These are phyloP conservation scores for Schoenoplectus tabernaemontani DNA, from an alignment of 202 grass and related monocot species.

Conservation along the genomic window DNA sequence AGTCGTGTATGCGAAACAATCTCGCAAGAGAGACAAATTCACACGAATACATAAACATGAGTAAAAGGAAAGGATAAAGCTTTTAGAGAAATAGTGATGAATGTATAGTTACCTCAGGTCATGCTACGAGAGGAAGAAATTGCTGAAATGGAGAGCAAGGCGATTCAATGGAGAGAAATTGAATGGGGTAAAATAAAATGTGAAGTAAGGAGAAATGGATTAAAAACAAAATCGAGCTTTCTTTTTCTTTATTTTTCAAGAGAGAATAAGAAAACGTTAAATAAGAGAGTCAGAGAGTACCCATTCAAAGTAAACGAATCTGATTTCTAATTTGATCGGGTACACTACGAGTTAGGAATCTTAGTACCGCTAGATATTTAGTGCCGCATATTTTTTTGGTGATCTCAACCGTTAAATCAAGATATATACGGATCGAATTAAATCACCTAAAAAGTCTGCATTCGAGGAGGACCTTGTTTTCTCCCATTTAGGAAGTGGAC, in stretches of 20 bases:
- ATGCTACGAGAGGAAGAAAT: slow-evolving; percentile 7
- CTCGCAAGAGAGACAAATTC: neutral
- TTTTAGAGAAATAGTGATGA: neutral
- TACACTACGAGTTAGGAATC: neutral
- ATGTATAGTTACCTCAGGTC: slow-evolving; percentile 17
- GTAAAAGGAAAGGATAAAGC: neutral
- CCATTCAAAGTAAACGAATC: slow-evolving; percentile 10
- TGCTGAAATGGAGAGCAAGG: neutral
- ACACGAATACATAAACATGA: neutral
- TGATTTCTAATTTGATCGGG: slow-evolving; percentile 12
- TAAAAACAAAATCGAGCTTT: slow-evolving; percentile 10
- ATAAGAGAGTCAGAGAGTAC: no score
- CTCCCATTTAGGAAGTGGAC: neutral
- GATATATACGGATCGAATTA: neutral
- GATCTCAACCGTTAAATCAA: neutral
- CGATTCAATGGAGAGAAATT: slow-evolving; percentile 9
- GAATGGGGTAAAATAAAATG: slow-evolving; percentile 4
- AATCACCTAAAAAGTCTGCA: neutral
- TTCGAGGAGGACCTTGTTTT: neutral
- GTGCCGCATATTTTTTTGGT: neutral
- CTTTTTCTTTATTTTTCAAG: neutral
- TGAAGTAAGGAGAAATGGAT: slow-evolving; percentile 17
- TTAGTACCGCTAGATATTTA: neutral
- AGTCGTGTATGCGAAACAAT: neutral
- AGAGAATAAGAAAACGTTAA: slow-evolving; percentile 9